Conservation (phyloP, 441 rosid species). For the Lepidium campestre region DNA sequence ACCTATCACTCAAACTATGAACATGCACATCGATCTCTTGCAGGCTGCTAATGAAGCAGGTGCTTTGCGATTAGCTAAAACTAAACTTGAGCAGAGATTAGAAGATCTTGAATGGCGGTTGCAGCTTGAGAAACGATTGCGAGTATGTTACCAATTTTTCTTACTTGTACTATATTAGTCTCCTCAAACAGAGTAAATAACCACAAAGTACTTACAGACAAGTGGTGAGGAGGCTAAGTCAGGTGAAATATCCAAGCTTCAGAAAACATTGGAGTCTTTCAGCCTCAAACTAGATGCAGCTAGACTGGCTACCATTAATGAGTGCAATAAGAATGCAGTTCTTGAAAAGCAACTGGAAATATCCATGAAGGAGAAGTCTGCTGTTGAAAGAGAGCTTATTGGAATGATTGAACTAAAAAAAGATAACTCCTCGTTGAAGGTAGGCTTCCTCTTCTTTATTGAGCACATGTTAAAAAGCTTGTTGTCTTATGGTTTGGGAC, state of each 20-base stretch:
- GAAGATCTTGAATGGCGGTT: constrained; percentile 95
- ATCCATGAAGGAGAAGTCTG: constrained; percentile 67
- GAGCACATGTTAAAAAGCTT: background rate
- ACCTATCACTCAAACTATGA: constrained; percentile 6
- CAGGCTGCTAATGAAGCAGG: constrained; percentile 97
- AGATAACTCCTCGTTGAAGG: constrained; percentile 74
- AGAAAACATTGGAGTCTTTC: constrained; percentile 63
- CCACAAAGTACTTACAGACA: constrained; percentile 40
- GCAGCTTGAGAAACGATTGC: constrained; percentile 80
- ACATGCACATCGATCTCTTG: constrained; percentile 19
- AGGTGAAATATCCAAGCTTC: constrained; percentile 72
- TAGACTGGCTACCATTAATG: constrained; percentile 80
- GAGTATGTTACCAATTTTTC: constrained; percentile 51
- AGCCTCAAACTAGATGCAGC: constrained; percentile 90
- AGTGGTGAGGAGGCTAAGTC: constrained; percentile 81
- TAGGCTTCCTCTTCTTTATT: constrained; percentile 19
- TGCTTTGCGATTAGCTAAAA: constrained; percentile 89
- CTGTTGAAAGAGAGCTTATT: constrained; percentile 66
- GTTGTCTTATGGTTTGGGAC: background rate
- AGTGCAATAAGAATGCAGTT: constrained; percentile 84
- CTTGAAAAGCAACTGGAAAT: constrained; percentile 78
- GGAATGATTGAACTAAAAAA: constrained; percentile 63
- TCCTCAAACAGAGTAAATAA: constrained; percentile 13
- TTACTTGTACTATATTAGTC: constrained; percentile 2
- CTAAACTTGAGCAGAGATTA: constrained; percentile 88